Conservation (phyloP, 148 eudicot genomes). For the Silene uniflora region DNA sequence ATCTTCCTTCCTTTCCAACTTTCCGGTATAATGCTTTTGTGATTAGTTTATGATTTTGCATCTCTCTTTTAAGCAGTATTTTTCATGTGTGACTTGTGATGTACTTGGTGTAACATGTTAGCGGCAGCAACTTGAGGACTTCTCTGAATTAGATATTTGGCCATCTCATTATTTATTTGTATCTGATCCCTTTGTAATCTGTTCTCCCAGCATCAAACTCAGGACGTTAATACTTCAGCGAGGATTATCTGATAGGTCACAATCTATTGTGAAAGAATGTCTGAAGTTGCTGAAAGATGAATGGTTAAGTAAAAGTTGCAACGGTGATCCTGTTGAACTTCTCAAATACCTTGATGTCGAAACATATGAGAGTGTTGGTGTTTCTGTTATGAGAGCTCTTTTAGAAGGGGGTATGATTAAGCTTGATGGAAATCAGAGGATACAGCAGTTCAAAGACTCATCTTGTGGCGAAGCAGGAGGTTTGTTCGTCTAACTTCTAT, state of each 20-base stretch:
- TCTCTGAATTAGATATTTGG: background rate
- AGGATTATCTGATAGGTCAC: conserved; percentile 92
- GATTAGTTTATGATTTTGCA: conserved; percentile 1
- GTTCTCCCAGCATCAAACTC: conserved; percentile 64
- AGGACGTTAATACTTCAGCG: conserved; percentile 85
- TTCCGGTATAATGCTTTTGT: background rate
- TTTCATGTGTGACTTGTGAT: background rate
- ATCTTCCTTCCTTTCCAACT: background rate
- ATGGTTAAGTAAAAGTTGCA: conserved; percentile 87
- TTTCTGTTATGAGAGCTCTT: conserved; percentile 69
- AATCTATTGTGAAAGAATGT: conserved; percentile 75
- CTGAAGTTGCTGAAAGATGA: conserved; percentile 80
- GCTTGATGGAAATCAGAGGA: conserved; percentile 50
- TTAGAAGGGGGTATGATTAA: conserved; percentile 58
- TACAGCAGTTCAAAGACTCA: conserved; percentile 41
- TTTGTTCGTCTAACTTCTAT: conserved; percentile 24
- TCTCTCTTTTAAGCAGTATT: background rate
- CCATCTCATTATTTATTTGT: background rate
- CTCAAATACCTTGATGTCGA: conserved; percentile 96
- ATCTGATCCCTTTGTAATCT: background rate
- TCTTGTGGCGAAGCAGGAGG: conserved; percentile 48
- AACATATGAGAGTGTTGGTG: conserved; percentile 87
- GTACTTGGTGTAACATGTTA: conserved; percentile 13
- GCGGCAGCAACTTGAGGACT: background rate
- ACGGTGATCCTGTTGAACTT: conserved; percentile 65